Conservation (phyloP, 2,329 filamentous ascomycete species). For the Pseudogymnoascus sp. region DNA sequence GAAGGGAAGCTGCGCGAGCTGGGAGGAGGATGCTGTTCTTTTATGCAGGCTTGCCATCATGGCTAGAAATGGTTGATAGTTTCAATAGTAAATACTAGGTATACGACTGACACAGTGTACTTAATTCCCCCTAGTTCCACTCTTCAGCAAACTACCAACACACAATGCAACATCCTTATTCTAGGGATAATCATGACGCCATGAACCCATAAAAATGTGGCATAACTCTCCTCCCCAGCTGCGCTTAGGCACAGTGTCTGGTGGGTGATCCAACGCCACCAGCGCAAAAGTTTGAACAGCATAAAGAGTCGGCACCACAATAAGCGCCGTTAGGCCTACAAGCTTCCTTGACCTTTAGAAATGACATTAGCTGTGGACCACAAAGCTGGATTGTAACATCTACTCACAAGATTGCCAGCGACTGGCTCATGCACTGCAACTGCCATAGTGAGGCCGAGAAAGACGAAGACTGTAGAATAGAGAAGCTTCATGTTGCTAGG, state of each 20-base stretch:
- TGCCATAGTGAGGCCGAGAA: not conserved
- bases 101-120: too few relatives aligned
- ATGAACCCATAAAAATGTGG: not conserved
- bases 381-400: not conserved
- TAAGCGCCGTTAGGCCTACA: not conserved
- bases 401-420: not conserved
- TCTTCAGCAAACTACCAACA: not conserved
- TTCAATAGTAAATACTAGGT: too few relatives aligned
- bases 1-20: not conserved
- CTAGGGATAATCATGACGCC: not conserved
- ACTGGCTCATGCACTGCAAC: not conserved
- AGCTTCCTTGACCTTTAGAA: not conserved
- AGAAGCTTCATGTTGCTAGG: not conserved
- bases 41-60: not conserved
- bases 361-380: not conserved
- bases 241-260: too few relatives aligned
- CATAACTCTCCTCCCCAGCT: not conserved
- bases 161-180: not conserved
- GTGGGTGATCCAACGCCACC: not conserved
- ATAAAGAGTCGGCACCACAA: not conserved
- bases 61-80: too few relatives aligned
- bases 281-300: not conserved
- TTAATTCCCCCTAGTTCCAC: too few relatives aligned
- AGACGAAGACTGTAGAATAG: not conserved
- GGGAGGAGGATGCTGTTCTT: not conserved